Base-by-base conservation (phyloP, 2,329 filamentous ascomycete species). In the Bipolaris bicolor region DNA sequence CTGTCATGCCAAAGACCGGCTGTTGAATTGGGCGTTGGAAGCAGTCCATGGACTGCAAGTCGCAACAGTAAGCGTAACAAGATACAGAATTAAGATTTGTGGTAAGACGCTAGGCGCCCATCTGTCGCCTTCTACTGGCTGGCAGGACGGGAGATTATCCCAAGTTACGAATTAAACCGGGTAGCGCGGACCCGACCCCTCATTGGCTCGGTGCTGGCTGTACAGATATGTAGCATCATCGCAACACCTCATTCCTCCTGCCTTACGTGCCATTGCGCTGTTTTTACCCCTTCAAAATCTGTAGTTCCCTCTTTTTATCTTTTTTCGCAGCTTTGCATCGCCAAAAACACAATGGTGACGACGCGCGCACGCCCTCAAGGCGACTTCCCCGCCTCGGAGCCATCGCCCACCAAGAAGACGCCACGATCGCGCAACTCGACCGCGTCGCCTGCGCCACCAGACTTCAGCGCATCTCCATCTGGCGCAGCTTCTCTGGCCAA, bases 331-430 rank as follows among this genome's bases (percentile, higher is more conserved):
- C 16, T 22, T 10, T 37, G 10, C 9, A 9, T 50, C 45, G 44
- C 37, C 22, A 24, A 16, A 62, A 4, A 31, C 29, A 31, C 0
- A 18, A 78, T 78, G 76, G 76, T 78, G 22, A 73, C 76, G 20
- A 78, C 76, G 39, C 76, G 76, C 62, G 67, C 69, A 46, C 75
- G 77, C 51, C 75, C 76, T 0, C 56, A 60, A 5, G 67, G 67
- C 45, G 69, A 75, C 36, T 78, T 78, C 61, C 73, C 75, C 18
- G 60, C 72, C 13, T 62, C 66, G 5, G 73, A 76, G 20, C 52
- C 69, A 10, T 78, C 76, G 9, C 75, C 75, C 24, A 73, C 68
- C 36, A 77, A 77, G 58, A 72, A 71, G 57, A 58, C 64, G 31
- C 64, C 70, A n/a, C 70, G 71, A 34, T 70, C 46, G 22, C 70